Evolutionary conservation across 495 filamentous ascomycete species (phyloP).

Genomic region (Penicillium taxi): DNA sequence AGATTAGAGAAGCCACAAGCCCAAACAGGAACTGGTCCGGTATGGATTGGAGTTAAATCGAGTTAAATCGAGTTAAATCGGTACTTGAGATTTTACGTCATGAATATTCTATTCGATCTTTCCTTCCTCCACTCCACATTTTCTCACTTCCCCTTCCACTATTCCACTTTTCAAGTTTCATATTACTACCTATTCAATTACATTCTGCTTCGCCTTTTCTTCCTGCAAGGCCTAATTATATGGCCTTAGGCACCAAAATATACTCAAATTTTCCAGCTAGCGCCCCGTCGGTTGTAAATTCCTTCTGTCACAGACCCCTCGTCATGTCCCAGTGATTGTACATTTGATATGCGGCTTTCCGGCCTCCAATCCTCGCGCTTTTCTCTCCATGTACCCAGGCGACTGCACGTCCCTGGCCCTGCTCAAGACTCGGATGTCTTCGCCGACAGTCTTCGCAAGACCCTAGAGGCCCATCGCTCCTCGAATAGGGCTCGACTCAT

Average conservation of each 20-base stretch:
- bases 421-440: conserved; percentile 21
- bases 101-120: too few relatives aligned
- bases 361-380: conserved; percentile 9
- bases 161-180: too few relatives aligned
- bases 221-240: background rate
- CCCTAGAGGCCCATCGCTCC: conserved; percentile 45
- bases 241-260: conserved; percentile 7
- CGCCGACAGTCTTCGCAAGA: conserved; percentile 34
- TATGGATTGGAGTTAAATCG: background rate
- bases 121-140: too few relatives aligned
- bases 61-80: too few relatives aligned
- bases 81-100: too few relatives aligned
- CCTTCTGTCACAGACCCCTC: conserved; percentile 2
- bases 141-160: too few relatives aligned
- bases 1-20: conserved; percentile 14
- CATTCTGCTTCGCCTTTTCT: too few relatives aligned
- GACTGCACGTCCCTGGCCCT: conserved; percentile 8
- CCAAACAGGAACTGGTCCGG: conserved; percentile 17
- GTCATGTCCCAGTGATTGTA: conserved; percentile 11
- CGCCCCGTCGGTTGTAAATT: conserved; percentile 2
- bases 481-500: conserved; percentile 40
- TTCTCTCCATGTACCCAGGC: conserved; percentile 11
- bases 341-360: conserved; percentile 25
- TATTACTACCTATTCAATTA: too few relatives aligned
- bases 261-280: background rate